Base-by-base conservation (phyloP, 352 stramenopile genomes). In the Phytophthora vignae region DNA sequence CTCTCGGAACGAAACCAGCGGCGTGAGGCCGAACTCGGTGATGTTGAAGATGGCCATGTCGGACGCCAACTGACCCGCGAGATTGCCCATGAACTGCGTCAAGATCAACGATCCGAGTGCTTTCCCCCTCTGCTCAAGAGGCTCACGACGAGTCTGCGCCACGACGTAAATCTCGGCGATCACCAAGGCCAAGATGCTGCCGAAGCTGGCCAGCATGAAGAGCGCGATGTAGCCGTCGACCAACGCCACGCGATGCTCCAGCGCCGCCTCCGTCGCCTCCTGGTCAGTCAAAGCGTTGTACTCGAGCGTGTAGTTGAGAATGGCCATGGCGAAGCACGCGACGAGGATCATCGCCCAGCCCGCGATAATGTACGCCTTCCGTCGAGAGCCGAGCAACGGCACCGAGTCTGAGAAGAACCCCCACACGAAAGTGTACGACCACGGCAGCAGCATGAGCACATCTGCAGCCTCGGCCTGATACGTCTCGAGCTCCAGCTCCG, bases 101-200 rank as follows among this genome's bases (percentile, higher is more conserved):
- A 91, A 36, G 8, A 90, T 60, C 14, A 88, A 70, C 38, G 75
- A 88, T 15, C 79, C 84, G 6, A 88, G 48, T 6, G 84, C 71
- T 7, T 63, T 52, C 3, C 83, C 83, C 12, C 82, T 73, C 8
- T 70, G 29, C n/a, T 40, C 42, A 2, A 85, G 25, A 0, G 60
- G 44, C 49, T 91, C 83, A 7, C 80, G 79, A 33, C 84, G 83
- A n/a, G 79, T 88, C 68, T 88, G 83, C 3, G 78, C 76, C 22
- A 93, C 69, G 2, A 90, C 71, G 61, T 92, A 90, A 29, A 84
- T 79, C 58, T 92, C 78, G 6, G 63, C 69, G 22, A 86, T 84
- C 21, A 88, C 52, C 50, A 92, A 59, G 27, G 70, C 77, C 17
- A 92, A 57, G 38, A 90, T 78, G 21, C 73, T 67, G 10, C 84